These are phyloP conservation scores for Cercospora zeina DNA, from an alignment of 2,329 filamentous ascomycete genomes.

Conservation along the genomic window DNA sequence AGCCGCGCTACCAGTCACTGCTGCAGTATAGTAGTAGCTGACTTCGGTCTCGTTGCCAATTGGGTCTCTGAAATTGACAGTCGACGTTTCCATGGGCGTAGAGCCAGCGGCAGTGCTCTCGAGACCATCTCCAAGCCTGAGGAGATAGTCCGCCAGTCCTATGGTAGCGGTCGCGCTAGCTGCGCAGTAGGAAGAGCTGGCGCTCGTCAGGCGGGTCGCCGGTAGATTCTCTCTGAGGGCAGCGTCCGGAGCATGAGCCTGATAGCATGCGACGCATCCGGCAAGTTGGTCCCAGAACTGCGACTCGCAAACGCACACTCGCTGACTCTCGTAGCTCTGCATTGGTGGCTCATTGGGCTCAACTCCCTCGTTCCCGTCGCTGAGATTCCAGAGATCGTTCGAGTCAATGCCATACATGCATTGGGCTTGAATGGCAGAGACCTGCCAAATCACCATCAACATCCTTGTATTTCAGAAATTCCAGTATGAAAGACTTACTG, in stretches of 20 bases:
- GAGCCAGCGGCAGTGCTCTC: not conserved
- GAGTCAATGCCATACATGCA: constrained; percentile 29
- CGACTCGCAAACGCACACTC: constrained; percentile 34
- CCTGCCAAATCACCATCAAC: constrained; percentile 3
- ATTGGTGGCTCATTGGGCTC: constrained; percentile 1
- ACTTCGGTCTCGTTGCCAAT: constrained; percentile 36
- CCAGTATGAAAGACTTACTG: constrained; percentile 11
- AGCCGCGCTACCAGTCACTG: constrained; percentile 32
- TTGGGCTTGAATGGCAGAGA: constrained; percentile 28
- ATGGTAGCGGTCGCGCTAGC: constrained; percentile 31
- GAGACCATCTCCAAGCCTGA: constrained; percentile 11
- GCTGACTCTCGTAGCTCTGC: constrained; percentile 32
- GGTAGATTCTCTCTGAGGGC: constrained; percentile 11
- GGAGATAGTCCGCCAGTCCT: constrained; percentile 29
- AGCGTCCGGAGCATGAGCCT: constrained; percentile 31
- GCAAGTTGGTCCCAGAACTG: constrained; percentile 30
- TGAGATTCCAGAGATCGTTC: not conserved
- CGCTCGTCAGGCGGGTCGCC: constrained; percentile 16
- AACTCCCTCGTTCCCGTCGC: not conserved
- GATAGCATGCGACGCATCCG: constrained; percentile 33
- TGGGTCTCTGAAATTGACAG: constrained; percentile 29
- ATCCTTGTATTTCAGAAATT: not conserved
- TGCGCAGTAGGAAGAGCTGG: constrained; percentile 33
- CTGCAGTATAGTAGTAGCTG: constrained; percentile 35
- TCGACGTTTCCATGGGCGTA: constrained; percentile 1